These are phyloP conservation scores for Fusarium sp. DNA, from an alignment of 2,329 filamentous ascomycete genomes.

Conservation along the genomic window DNA sequence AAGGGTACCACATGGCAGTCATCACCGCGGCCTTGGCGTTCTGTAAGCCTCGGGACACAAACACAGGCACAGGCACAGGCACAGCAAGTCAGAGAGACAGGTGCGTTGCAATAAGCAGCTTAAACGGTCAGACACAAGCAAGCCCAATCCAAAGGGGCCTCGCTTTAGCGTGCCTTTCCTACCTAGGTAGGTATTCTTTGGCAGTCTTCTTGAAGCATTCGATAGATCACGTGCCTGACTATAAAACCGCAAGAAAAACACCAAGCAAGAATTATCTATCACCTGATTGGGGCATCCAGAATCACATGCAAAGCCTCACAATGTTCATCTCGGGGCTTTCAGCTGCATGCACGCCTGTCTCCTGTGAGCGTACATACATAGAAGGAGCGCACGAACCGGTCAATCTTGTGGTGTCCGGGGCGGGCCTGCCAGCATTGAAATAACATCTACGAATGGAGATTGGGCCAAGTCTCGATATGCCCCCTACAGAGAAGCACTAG, in stretches of 20 bases:
- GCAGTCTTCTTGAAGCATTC: background rate
- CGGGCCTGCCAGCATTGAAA: conserved; percentile 20
- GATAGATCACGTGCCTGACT: conserved; percentile 34
- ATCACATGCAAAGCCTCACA: conserved; percentile 47
- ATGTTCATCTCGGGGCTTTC: conserved; percentile 34
- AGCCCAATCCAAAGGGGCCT: conserved; percentile 8
- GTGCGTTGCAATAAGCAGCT: conserved; percentile 8
- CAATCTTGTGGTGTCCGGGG: conserved; percentile 23
- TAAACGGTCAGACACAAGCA: conserved; percentile 26
- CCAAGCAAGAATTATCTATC: background rate
- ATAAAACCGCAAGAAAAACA: conserved; percentile 2
- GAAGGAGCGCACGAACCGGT: conserved; percentile 26
- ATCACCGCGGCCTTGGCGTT: conserved; percentile 29
- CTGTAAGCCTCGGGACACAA: conserved; percentile 32
- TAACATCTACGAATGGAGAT: conserved; percentile 32
- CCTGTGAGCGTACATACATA: conserved; percentile 26
- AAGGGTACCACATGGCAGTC: conserved; percentile 22
- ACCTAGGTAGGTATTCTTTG: too few species aligned
- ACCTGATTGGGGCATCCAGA: conserved; percentile 38
- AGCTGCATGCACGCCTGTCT: conserved; percentile 15
- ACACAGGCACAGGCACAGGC: conserved; percentile 25
- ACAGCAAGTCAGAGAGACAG: conserved; percentile 10
- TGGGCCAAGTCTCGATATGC: conserved; percentile 33
- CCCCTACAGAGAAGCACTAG: conserved; percentile 36
- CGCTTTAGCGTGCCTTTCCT: background rate